Percentiles rank a stretch among this genome's conserved stretches.
phyloP scores from a whole-genome alignment of 2,329 filamentous ascomycete genomes.

The Pseudopithomyces chartarum region DNA sequence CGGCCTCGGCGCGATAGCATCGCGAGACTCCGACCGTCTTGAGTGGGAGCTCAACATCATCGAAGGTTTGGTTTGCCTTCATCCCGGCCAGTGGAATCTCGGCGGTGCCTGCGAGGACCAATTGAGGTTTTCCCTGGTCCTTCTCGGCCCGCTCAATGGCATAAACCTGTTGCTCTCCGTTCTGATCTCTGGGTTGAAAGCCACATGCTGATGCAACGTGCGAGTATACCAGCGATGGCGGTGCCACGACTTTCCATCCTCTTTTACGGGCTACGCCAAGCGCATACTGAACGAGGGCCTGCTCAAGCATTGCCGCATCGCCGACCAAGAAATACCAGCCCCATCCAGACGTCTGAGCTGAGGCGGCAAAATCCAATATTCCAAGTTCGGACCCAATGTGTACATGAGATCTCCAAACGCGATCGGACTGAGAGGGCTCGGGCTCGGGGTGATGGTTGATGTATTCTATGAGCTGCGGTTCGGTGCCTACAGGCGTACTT shows the following conservation, averaged over 20 bases:
- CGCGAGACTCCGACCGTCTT: slow-evolving; percentile 83
- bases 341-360: slow-evolving; percentile 86
- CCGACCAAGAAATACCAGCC: slow-evolving; percentile 97
- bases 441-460: slow-evolving; percentile 72
- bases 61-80: slow-evolving; percentile 75
- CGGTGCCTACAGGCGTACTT: slow-evolving; percentile 72
- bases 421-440: slow-evolving; percentile 42
- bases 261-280: slow-evolving; percentile 71
- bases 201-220: slow-evolving; percentile 91
- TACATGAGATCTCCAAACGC: slow-evolving; percentile 75
- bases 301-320: slow-evolving; percentile 90
- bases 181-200: slow-evolving; percentile 88
- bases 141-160: slow-evolving; percentile 69
- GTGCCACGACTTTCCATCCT: slow-evolving; percentile 81
- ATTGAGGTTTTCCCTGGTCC: slow-evolving; percentile 67
- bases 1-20: slow-evolving; percentile 96
- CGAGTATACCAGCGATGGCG: slow-evolving; percentile 88
- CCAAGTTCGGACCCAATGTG: slow-evolving; percentile 85
- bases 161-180: slow-evolving; percentile 93
- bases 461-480: slow-evolving; percentile 71
- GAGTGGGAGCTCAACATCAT: slow-evolving; percentile 69
- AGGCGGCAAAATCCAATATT: slow-evolving; percentile 86
- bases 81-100: slow-evolving; percentile 95
- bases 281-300: slow-evolving; percentile 87
- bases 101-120: slow-evolving; percentile 83